Conservation (phyloP, 1,284 basidiomycete genomes). For the Ustilago esculenta region DNA sequence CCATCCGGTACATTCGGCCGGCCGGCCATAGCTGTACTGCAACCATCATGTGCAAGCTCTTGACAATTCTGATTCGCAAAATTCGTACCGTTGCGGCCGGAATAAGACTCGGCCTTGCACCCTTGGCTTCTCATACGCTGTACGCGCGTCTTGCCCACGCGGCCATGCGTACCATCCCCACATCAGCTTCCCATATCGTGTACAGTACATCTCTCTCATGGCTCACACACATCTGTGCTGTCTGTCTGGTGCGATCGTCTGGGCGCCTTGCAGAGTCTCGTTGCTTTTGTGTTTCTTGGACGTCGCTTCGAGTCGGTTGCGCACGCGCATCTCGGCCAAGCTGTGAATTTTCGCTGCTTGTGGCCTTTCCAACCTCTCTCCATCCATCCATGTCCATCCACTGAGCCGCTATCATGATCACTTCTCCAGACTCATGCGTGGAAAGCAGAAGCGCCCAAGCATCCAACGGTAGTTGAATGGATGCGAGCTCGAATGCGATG, state of each 20-base stretch:
- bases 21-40: neutral
- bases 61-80: constrained; percentile 4
- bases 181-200: too few relatives aligned
- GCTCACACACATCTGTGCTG: too few relatives aligned
- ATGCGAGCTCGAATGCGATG: neutral
- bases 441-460: too few relatives aligned
- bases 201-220: too few relatives aligned
- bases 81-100: constrained; percentile 27
- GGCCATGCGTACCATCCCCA: too few relatives aligned
- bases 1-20: constrained; percentile 8
- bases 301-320: neutral
- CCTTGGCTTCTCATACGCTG: constrained; percentile 2
- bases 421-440: too few relatives aligned
- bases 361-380: too few relatives aligned
- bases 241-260: too few relatives aligned
- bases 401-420: too few relatives aligned
- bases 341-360: constrained; percentile 8
- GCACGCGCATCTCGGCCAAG: neutral
- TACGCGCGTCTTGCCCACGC: constrained; percentile 3
- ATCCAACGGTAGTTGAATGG: too few relatives aligned
- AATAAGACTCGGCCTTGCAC: constrained; percentile 25
- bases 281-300: too few relatives aligned
- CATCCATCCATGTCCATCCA: neutral
- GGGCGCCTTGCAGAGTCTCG: too few relatives aligned
- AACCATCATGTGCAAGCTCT: constrained; percentile 4